A percentile compares a stretch with the other conserved stretches of the same genome.
Conservation (phyloP, 2,329 filamentous ascomycete species). For the Colletotrichum zoysiae region DNA sequence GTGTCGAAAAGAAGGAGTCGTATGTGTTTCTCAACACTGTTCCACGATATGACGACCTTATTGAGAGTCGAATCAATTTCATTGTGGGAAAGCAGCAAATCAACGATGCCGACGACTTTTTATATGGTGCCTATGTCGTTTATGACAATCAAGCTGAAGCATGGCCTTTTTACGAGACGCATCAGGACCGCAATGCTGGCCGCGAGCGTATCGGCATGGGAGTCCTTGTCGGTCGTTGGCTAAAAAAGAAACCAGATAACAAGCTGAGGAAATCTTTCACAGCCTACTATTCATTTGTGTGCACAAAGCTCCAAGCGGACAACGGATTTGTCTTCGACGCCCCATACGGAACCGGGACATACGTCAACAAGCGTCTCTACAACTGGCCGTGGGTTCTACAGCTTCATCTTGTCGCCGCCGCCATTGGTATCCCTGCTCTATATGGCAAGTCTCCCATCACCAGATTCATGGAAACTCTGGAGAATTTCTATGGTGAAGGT, state of each 20-base stretch:
- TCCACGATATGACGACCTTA: slow-evolving; percentile 25
- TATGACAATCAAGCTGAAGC: slow-evolving; percentile 40
- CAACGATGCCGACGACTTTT: neutral
- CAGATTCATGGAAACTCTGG: slow-evolving; percentile 33
- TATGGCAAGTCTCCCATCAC: slow-evolving; percentile 14
- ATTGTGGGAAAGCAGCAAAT: slow-evolving; percentile 37
- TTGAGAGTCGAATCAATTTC: slow-evolving; percentile 30
- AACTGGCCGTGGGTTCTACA: slow-evolving; percentile 40
- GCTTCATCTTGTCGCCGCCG: slow-evolving; percentile 30
- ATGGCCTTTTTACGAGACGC: slow-evolving; percentile 27
- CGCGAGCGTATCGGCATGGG: slow-evolving; percentile 39
- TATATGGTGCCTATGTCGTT: slow-evolving; percentile 30
- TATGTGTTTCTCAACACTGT: slow-evolving; percentile 36
- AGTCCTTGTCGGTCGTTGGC: slow-evolving; percentile 34
- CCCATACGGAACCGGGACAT: slow-evolving; percentile 8
- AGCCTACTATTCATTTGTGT: slow-evolving; percentile 34
- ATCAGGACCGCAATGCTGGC: slow-evolving; percentile 35
- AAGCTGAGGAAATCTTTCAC: slow-evolving; percentile 16
- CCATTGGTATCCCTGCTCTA: slow-evolving; percentile 23
- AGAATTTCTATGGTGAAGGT: slow-evolving; percentile 33
- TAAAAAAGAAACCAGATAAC: slow-evolving; percentile 11
- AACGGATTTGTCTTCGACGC: slow-evolving; percentile 31
- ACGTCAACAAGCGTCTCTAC: slow-evolving; percentile 28
- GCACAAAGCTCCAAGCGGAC: slow-evolving; percentile 33
- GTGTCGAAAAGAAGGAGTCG: neutral